Evolutionary conservation across 2,329 filamentous ascomycete species (phyloP), one percentile per base, ranked within the genome.

Genomic region (Aspergillus versicolor): DNA sequence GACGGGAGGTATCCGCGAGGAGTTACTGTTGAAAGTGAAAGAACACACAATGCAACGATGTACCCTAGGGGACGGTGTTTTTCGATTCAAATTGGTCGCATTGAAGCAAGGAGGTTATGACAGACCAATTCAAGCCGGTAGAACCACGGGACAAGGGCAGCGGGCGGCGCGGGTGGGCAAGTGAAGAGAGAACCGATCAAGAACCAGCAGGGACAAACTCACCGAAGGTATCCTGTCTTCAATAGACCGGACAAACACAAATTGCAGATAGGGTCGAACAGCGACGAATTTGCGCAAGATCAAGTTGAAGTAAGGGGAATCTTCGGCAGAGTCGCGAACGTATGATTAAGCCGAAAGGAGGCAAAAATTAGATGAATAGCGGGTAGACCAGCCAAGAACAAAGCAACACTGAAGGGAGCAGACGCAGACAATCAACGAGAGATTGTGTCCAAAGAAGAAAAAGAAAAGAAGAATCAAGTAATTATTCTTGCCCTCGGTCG

Each of bases 321-420:
- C 59, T 54, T 57, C 50, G 52, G 45, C 54, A 59, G 54, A 56
- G 59, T 58, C 57, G 61, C 55, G 57, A 53, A 57, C 54, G 49
- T 56, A 41, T 55, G 56, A 56, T 59, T 60, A 58, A 60, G 59
- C 45, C 34, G 62, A 61, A 64, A 62, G 62, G 59, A 61, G 62
- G 58, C 59, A 53, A 63, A 58, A 63, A 58, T 54, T 61, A 52
- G 62, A n/a, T 27, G 44, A 47, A 34, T 17, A 47, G 44, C 24
- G 44, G 44, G 24, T 45, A 47, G 24, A 34, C 30, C 27, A 47
- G 44, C 27, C 44, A 32, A 34, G 17, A 24, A 34, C 61, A 57
- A 42, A 54, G 55, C 51, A 60, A 48, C 58, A 56, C 57, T 54
- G 50, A 53, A 40, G 37, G 40, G 52, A 56, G 30, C 38, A 38